A percentile compares a stretch with the other conserved stretches of the same genome.
Evolutionary conservation across 768 basidiomycete genomes (phyloP).

Genomic region (Xanthoconium stramineum): DNA sequence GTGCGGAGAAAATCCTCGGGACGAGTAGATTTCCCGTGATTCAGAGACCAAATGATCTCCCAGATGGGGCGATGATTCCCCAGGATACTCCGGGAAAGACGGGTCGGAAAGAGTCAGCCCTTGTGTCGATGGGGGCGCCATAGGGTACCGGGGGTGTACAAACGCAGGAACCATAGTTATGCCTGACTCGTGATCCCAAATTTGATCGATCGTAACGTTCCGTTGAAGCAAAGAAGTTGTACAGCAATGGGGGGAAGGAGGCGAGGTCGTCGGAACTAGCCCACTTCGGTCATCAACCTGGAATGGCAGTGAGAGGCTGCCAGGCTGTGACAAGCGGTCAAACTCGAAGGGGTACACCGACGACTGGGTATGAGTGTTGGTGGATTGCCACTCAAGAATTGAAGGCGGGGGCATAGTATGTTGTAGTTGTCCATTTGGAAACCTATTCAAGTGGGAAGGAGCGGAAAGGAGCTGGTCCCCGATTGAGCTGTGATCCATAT

Average conservation of each 20-base stretch:
- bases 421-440: constrained; percentile 2
- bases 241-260: neutral
- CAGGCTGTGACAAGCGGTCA: neutral
- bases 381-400: constrained; percentile 7
- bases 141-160: neutral
- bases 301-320: neutral
- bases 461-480: neutral
- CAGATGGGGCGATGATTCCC: neutral
- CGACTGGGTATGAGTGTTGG: neutral
- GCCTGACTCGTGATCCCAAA: constrained; percentile 1
- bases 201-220: neutral
- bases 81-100: neutral
- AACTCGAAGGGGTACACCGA: neutral
- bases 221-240: constrained; percentile 2
- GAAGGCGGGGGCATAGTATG: neutral
- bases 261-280: neutral
- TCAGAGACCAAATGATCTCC: constrained; percentile 4
- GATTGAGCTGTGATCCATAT: neutral
- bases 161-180: neutral
- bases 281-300: constrained; percentile 1
- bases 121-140: constrained; percentile 2
- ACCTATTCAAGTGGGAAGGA: neutral
- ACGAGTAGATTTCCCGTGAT: neutral
- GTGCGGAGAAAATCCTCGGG: neutral
- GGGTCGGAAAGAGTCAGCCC: neutral